These are phyloP conservation scores for Symbiodinium pilosum DNA, from an alignment of 73 alveolate genomes.

Conservation along the genomic window DNA sequence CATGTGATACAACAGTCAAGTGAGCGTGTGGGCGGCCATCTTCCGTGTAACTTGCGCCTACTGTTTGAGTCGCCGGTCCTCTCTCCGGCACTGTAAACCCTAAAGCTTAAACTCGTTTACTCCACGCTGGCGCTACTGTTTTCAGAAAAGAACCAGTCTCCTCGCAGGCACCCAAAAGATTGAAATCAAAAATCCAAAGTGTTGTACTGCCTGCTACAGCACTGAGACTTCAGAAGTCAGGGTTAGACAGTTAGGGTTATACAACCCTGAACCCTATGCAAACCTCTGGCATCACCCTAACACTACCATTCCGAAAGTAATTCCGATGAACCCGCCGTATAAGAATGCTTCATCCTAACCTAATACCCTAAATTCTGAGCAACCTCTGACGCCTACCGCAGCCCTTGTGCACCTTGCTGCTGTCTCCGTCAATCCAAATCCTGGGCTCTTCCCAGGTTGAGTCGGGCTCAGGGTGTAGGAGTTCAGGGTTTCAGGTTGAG, in stretches of 20 bases:
- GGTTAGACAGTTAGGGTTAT: not conserved
- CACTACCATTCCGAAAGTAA: no score
- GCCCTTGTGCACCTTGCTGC: not conserved
- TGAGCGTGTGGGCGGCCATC: no score
- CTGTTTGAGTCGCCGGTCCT: not conserved
- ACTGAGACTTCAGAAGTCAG: not conserved
- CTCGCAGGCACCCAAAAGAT: not conserved
- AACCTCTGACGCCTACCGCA: not conserved
- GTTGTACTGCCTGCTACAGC: no score
- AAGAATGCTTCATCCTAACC: not conserved
- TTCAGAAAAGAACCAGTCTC: no score
- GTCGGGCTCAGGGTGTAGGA: no score
- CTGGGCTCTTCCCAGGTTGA: no score
- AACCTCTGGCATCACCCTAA: no score
- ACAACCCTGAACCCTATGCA: not conserved
- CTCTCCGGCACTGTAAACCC: not conserved
- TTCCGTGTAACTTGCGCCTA: no score
- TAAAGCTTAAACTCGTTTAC: not conserved
- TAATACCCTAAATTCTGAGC: not conserved
- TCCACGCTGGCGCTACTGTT: no score
- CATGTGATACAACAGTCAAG: no score
- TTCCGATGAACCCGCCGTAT: not conserved
- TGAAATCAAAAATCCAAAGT: not conserved
- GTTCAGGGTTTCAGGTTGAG: no score
- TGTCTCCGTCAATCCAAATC: conserved; percentile 32